Percentiles rank a stretch among this genome's conserved stretches.
These are phyloP conservation scores for Eutrema yunnanense DNA, from an alignment of 345 rosid species.

Conservation along the genomic window DNA sequence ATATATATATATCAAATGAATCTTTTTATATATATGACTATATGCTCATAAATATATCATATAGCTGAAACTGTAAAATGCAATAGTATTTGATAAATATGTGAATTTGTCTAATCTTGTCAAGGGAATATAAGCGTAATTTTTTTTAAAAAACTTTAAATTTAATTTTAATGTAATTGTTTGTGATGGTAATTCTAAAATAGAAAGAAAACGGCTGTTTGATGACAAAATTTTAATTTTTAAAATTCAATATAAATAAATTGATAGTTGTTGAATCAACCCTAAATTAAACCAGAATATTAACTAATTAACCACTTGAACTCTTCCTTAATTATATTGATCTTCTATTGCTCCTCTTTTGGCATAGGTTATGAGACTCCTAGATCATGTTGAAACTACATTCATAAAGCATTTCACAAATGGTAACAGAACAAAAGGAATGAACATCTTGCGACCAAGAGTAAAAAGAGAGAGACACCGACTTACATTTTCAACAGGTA, in stretches of 20 bases:
- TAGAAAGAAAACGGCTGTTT: not conserved
- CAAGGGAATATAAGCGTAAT: not conserved
- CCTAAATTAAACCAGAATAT: not conserved
- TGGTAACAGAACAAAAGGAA: constrained; percentile 59
- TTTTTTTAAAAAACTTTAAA: no score
- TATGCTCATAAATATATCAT: no score
- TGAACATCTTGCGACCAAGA: constrained; percentile 50
- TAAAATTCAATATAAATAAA: no score
- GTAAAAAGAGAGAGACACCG: constrained; percentile 50
- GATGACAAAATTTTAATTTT: not conserved
- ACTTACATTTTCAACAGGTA: constrained; percentile 54
- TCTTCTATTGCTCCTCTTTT: constrained; percentile 28
- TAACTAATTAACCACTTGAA: not conserved
- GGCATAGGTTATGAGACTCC: constrained; percentile 38
- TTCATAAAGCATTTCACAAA: constrained; percentile 65
- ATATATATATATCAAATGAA: no score
- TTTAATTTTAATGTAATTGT: not conserved
- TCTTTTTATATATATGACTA: not conserved
- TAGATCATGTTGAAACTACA: constrained; percentile 50
- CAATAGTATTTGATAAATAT: no score
- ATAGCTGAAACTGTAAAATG: not conserved
- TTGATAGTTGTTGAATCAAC: not conserved
- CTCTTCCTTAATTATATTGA: not conserved
- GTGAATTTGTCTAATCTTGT: not conserved
- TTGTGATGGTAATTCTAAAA: not conserved